Conservation (phyloP, 768 basidiomycete species). For the Panus rudis region DNA sequence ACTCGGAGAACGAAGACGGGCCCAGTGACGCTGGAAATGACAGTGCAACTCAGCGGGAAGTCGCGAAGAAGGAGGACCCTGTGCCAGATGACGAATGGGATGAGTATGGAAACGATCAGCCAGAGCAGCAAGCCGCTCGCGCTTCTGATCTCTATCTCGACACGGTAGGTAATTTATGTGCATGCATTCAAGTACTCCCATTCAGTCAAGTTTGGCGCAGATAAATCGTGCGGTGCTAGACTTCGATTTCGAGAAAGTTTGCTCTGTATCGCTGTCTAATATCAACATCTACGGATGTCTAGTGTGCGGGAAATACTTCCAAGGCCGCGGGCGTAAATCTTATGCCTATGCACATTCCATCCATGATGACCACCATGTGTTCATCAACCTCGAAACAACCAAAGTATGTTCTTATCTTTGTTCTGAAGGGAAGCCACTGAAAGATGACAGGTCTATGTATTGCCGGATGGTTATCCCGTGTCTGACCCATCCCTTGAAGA, state of each 20-base stretch:
- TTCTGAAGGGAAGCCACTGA: constrained; percentile 1
- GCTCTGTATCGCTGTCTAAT: constrained; percentile 92
- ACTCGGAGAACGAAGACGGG: constrained; percentile 14
- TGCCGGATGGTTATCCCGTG: constrained; percentile 95
- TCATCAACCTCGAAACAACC: constrained; percentile 89
- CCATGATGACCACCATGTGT: constrained; percentile 97
- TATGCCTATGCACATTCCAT: constrained; percentile 97
- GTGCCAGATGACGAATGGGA: not conserved
- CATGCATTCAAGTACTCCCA: constrained; percentile 5
- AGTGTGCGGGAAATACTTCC: constrained; percentile 98
- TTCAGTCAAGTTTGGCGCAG: constrained; percentile 34
- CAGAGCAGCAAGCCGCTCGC: constrained; percentile 17
- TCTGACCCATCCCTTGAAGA: constrained; percentile 96
- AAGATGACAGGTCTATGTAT: constrained; percentile 74
- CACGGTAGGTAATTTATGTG: constrained; percentile 50
- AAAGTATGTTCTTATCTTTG: constrained; percentile 51
- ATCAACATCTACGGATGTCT: constrained; percentile 98
- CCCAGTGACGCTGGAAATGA: not conserved
- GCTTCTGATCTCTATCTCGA: constrained; percentile 91
- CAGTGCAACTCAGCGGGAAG: not conserved
- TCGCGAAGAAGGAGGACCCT: not conserved
- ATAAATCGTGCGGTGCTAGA: constrained; percentile 87
- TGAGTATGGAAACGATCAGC: not conserved
- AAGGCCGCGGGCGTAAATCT: constrained; percentile 88
- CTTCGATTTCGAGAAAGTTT: constrained; percentile 99